These are phyloP conservation scores for Wallacemonas rigidus DNA, from an alignment of 208 protist genomes.

Conservation along the genomic window DNA sequence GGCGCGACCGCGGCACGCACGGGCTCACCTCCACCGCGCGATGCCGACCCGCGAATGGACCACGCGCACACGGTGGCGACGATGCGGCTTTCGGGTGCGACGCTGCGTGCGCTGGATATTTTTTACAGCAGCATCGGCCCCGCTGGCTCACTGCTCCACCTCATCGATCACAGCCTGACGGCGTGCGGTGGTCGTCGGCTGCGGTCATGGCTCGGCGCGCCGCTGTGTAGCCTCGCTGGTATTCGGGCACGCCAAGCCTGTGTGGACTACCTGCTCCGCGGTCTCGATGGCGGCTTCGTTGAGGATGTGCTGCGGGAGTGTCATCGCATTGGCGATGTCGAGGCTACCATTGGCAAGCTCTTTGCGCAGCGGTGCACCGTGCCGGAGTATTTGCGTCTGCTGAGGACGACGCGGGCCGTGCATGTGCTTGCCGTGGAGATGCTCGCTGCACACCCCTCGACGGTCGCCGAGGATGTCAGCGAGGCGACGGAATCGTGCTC, in stretches of 20 bases:
- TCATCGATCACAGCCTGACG: constrained; percentile 79
- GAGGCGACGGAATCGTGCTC: too few relatives aligned
- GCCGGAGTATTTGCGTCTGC: constrained; percentile 69
- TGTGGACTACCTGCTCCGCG: constrained; percentile 46
- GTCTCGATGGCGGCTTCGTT: constrained; percentile 38
- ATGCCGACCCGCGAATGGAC: too few relatives aligned
- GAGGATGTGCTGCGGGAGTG: constrained; percentile 71
- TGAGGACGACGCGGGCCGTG: constrained; percentile 49
- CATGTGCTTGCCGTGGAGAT: constrained; percentile 28
- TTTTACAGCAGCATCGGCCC: constrained; percentile 66
- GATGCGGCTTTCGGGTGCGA: constrained; percentile 60
- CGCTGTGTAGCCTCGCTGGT: constrained; percentile 33
- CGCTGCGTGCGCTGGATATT: constrained; percentile 81
- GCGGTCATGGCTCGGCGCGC: constrained; percentile 69
- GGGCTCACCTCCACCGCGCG: too few relatives aligned
- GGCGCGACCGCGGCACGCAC: too few relatives aligned
- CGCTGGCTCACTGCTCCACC: constrained; percentile 50
- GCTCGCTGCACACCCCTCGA: background rate
- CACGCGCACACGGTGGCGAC: background rate
- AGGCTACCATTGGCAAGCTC: constrained; percentile 76
- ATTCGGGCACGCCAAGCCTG: constrained; percentile 54
- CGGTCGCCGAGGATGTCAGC: background rate
- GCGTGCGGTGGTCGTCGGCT: constrained; percentile 59
- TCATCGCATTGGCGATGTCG: constrained; percentile 68
- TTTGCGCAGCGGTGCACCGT: constrained; percentile 74